These are phyloP conservation scores for Pseudogymnoascus sp. DNA, from an alignment of 2,329 filamentous ascomycete species.

Conservation along the genomic window DNA sequence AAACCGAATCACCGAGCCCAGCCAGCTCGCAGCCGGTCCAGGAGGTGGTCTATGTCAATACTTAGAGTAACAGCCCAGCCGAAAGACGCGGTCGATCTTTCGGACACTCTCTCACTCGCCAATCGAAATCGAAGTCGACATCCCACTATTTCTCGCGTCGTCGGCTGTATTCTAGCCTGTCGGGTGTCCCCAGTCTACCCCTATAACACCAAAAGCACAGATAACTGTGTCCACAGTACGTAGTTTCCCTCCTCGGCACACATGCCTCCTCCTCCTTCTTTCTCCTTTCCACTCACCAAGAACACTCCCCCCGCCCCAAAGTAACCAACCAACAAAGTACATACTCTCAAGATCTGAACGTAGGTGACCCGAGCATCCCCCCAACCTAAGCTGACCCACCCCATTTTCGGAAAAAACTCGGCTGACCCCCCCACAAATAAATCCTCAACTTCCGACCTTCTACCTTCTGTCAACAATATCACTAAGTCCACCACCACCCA, in stretches of 20 bases:
- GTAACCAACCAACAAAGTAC: no score
- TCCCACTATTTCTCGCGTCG: neutral
- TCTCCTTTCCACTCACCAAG: no score
- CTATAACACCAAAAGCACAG: neutral
- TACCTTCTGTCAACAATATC: neutral
- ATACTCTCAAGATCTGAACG: neutral
- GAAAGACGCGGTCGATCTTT: neutral
- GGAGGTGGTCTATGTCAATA: neutral
- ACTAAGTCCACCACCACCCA: neutral
- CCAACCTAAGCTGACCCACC: no score
- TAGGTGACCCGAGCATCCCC: no score
- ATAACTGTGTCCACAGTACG: neutral
- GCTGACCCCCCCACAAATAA: no score
- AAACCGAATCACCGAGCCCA: neutral
- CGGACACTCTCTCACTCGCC: neutral
- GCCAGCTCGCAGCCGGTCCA: neutral
- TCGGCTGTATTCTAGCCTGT: neutral
- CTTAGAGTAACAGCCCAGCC: neutral
- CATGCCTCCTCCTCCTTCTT: neutral
- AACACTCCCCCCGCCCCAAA: neutral
- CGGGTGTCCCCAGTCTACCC: neutral
- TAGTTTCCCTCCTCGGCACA: neutral
- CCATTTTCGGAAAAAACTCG: no score
- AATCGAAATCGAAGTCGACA: neutral
- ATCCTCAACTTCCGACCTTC: no score